Base-by-base conservation (phyloP, 139 green algal genomes). In the Ostreobium quekettii region DNA sequence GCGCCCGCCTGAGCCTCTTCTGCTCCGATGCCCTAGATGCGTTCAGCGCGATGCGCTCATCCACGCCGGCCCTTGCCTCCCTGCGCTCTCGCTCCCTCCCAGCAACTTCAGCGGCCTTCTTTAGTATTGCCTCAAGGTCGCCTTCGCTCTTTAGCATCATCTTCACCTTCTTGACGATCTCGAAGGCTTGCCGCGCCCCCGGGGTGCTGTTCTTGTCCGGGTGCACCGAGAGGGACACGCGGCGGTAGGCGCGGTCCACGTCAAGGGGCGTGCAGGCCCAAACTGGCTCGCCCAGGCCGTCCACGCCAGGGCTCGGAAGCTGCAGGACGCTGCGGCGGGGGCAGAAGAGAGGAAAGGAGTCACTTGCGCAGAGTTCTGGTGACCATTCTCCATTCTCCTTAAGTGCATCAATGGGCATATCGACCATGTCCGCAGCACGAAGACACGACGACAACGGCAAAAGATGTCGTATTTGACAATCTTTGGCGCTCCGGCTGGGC, bases 31-130 rank as follows among this genome's bases (percentile, higher is more conserved):
- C 47, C 26, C 47, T 66, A 22, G 46, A 11, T 19, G 59, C 59
- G 47, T 66, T 66, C 32, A 66, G 29, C 5, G 29, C 47, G 28
- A 66, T 42, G 5, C 19, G 46, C 30, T 66, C 59, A 66, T 66
- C 59, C 22, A 66, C 59, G 19, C 32, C 47, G 8, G 59, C 59
- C 28, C 30, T 39, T 6, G 28, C 59, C 47, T 66, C 59, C 7
- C 7, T 31, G 11, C 47, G n/a, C 47, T 42, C 59, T 66, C 47
- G 46, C 32, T 42, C 30, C 30, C 7, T 8, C 30, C 26, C 15
- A 7, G 59, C 59, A 24, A 31, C 28, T 42, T 66, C 59, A 24
- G 24, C 29, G 7, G 59, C 26, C 6, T 26, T 19, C 32, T 42
- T 66, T 33, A 66, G 47, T 48, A 66, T 46, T 7, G 28, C 5